phyloP scores from a whole-genome alignment of 495 filamentous ascomycete genomes.

The Bryoglossum gracile region DNA sequence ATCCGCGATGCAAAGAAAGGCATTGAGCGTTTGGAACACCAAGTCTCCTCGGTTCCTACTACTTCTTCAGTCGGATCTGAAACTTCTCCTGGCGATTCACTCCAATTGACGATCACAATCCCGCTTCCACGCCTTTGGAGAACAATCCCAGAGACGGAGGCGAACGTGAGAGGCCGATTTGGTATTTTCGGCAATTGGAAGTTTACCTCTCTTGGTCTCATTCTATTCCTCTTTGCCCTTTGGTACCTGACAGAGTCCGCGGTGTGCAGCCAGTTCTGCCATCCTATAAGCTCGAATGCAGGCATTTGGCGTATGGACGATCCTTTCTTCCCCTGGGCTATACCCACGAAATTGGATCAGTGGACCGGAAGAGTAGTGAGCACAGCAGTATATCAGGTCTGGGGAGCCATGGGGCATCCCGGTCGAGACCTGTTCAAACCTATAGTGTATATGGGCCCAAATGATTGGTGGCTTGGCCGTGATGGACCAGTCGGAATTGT shows the following conservation, averaged over 20 bases:
- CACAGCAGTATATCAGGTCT: background rate
- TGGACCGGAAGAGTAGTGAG: conserved; percentile 30
- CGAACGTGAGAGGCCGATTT: background rate
- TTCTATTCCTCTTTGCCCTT: conserved; percentile 36
- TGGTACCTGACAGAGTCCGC: conserved; percentile 55
- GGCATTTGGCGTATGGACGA: conserved; percentile 44
- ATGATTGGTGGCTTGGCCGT: conserved; percentile 16
- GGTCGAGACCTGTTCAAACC: background rate
- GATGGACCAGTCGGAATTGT: conserved; percentile 4
- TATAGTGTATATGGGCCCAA: background rate
- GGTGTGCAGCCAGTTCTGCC: conserved; percentile 57
- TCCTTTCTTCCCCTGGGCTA: conserved; percentile 45
- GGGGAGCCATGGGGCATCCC: background rate
- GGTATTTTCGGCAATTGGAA: conserved; percentile 22
- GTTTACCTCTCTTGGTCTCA: conserved; percentile 51
- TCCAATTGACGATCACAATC: conserved; percentile 28
- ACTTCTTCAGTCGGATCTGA: too few species aligned
- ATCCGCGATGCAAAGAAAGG: conserved; percentile 61
- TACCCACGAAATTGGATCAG: conserved; percentile 48
- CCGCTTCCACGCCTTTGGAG: conserved; percentile 46
- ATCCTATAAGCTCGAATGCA: conserved; percentile 39
- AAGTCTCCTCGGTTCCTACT: conserved; percentile 36
- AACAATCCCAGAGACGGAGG: background rate
- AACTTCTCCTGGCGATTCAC: background rate
- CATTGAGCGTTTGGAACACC: conserved; percentile 57